A percentile compares a stretch with the other conserved stretches of the same genome.
Evolutionary conservation across 805 yeast genomes (phyloP).

Genomic region (Starmerella apis): DNA sequence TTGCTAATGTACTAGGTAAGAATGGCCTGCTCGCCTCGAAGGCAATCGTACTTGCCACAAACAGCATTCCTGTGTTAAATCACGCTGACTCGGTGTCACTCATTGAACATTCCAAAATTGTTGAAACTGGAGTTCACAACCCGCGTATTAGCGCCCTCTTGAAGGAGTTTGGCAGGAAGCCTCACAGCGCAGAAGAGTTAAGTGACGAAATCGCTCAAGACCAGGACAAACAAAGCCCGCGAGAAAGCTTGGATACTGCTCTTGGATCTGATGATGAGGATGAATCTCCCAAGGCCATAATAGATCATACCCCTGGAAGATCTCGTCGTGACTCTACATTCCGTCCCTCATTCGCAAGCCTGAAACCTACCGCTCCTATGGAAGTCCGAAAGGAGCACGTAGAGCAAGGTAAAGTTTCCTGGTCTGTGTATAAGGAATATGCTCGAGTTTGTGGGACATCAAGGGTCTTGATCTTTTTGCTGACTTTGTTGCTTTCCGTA

Average conservation of each 20-base stretch:
- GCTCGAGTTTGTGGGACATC: slow-evolving; percentile 75
- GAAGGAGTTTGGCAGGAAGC: slow-evolving; percentile 21
- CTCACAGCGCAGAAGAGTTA: background rate
- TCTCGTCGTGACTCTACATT: slow-evolving; percentile 33
- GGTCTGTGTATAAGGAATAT: slow-evolving; percentile 72
- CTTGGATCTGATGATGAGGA: slow-evolving; percentile 12
- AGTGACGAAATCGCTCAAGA: background rate
- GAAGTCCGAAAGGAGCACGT: slow-evolving; percentile 52
- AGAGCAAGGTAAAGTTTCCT: slow-evolving; percentile 88
- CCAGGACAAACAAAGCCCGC: background rate
- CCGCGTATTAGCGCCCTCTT: slow-evolving; percentile 20
- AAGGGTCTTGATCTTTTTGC: slow-evolving; percentile 50
- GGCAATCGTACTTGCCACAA: slow-evolving; percentile 73
- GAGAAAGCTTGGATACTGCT: slow-evolving; percentile 2
- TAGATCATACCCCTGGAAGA: background rate
- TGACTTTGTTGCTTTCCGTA: slow-evolving; percentile 49
- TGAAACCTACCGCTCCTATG: slow-evolving; percentile 27
- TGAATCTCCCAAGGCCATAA: slow-evolving; percentile 26
- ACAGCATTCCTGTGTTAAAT: slow-evolving; percentile 69
- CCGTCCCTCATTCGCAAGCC: slow-evolving; percentile 56
- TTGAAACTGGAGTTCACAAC: slow-evolving; percentile 30
- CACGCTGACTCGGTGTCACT: slow-evolving; percentile 62
- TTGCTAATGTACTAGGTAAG: slow-evolving; percentile 68
- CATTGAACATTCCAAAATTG: slow-evolving; percentile 42
- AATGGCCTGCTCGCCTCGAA: slow-evolving; percentile 65